A percentile compares a stretch with the other conserved stretches of the same genome.
These are phyloP conservation scores for Xenoacremonium recifei DNA, from an alignment of 2,329 filamentous ascomycete species.

Conservation along the genomic window DNA sequence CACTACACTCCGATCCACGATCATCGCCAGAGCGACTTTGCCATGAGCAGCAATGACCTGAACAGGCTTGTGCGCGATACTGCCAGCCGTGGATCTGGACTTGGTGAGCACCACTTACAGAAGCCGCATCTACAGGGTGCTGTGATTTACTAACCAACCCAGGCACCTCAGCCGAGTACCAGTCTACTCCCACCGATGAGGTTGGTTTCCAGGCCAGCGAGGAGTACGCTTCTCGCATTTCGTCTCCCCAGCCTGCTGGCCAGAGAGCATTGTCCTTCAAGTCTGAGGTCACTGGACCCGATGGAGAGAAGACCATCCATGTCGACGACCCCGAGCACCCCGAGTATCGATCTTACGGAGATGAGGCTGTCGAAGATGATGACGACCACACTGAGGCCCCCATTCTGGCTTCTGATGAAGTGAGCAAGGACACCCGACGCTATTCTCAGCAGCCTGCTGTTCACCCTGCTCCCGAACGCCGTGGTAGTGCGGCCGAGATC, in stretches of 20 bases:
- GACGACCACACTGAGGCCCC: slow-evolving; percentile 68
- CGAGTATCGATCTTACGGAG: slow-evolving; percentile 37
- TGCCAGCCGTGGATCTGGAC: slow-evolving; percentile 50
- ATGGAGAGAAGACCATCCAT: slow-evolving; percentile 65
- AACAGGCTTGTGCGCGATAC: slow-evolving; percentile 85
- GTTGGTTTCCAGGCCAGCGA: slow-evolving; percentile 86
- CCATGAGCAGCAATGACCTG: slow-evolving; percentile 84
- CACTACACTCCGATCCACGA: slow-evolving; percentile 56
- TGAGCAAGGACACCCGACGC: slow-evolving; percentile 68
- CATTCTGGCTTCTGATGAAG: slow-evolving; percentile 86
- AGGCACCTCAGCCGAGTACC: slow-evolving; percentile 64
- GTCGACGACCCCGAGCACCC: slow-evolving; percentile 60
- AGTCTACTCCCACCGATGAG: slow-evolving; percentile 84
- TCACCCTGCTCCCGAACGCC: slow-evolving; percentile 67
- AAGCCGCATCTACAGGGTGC: not conserved
- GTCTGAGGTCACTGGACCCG: slow-evolving; percentile 33
- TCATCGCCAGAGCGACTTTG: slow-evolving; percentile 68
- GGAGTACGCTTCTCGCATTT: slow-evolving; percentile 75
- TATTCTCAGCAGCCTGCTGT: slow-evolving; percentile 78
- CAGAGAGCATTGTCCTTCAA: slow-evolving; percentile 21
- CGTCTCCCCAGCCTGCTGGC: slow-evolving; percentile 59
- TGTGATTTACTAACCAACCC: not conserved
- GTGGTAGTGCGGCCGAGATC: slow-evolving; percentile 56
- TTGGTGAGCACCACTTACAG: slow-evolving; percentile 40
- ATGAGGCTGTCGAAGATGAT: slow-evolving; percentile 47